Conservation (phyloP, 495 filamentous ascomycete species). For the Xylaria nigripes region DNA sequence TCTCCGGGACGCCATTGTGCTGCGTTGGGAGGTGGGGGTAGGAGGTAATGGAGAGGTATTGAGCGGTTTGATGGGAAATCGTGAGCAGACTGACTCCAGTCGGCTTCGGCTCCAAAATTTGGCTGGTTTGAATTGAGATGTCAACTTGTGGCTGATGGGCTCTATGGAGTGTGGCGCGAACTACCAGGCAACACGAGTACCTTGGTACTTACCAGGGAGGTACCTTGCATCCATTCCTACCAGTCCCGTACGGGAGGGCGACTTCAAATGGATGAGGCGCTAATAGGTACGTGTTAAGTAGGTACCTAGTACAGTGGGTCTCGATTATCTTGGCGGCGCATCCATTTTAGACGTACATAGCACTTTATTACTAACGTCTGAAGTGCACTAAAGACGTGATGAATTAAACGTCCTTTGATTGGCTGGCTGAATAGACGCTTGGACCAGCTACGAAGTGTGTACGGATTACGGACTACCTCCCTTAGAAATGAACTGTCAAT, state of each 20-base stretch:
- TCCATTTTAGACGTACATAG: no score
- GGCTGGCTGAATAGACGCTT: not conserved
- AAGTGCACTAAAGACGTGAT: no score
- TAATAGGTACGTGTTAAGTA: no score
- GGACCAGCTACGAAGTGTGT: not conserved
- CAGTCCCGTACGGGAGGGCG: no score
- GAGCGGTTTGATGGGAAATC: constrained; percentile 41
- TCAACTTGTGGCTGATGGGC: constrained; percentile 3
- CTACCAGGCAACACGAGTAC: not conserved
- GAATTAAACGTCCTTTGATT: constrained; percentile 18
- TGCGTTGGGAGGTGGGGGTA: constrained; percentile 24
- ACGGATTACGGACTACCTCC: not conserved
- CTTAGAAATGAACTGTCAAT: no score
- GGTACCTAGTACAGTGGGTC: no score
- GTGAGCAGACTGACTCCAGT: constrained; percentile 14
- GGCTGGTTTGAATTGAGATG: constrained; percentile 20
- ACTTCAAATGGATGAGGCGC: no score
- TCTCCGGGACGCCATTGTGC: constrained; percentile 86
- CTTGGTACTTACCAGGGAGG: no score
- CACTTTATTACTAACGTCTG: no score
- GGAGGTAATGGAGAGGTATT: constrained; percentile 21
- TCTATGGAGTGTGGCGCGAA: not conserved
- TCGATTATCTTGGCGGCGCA: no score
- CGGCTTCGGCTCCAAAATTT: constrained; percentile 28
- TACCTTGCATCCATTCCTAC: no score